These are phyloP conservation scores for Epichloe uncinata DNA, from an alignment of 2,329 filamentous ascomycete species.

Conservation along the genomic window DNA sequence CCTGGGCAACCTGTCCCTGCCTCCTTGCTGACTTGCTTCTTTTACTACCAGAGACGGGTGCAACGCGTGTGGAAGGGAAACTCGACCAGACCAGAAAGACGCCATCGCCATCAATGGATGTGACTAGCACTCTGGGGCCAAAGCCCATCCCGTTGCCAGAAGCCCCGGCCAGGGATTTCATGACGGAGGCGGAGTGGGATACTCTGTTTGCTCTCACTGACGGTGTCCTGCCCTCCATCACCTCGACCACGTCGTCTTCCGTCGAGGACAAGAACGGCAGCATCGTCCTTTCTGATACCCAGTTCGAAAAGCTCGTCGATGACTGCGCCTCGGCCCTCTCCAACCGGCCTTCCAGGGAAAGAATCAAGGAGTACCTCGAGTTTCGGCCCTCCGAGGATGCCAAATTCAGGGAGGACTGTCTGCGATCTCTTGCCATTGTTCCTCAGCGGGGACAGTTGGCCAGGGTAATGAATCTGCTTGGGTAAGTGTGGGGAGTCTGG, in stretches of 20 bases:
- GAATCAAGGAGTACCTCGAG: slow-evolving; percentile 38
- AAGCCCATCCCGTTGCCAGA: slow-evolving; percentile 13
- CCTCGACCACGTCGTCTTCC: slow-evolving; percentile 21
- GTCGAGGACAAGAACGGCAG: slow-evolving; percentile 21
- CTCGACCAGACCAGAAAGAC: too few relatives aligned
- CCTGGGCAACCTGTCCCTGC: background rate
- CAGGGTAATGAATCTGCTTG: slow-evolving; percentile 25
- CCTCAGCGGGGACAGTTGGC: slow-evolving; percentile 26
- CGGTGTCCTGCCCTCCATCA: slow-evolving; percentile 47
- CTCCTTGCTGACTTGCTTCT: background rate
- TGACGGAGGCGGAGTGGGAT: slow-evolving; percentile 38
- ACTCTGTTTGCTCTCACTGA: slow-evolving; percentile 42
- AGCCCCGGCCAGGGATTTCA: slow-evolving; percentile 21
- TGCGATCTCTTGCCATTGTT: slow-evolving; percentile 26
- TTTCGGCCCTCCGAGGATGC: slow-evolving; percentile 38
- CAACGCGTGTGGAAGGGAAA: too few relatives aligned
- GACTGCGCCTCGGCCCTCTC: slow-evolving; percentile 22
- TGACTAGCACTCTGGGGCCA: background rate
- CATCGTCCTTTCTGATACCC: slow-evolving; percentile 29
- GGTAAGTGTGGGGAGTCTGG: slow-evolving; percentile 24
- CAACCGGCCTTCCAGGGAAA: slow-evolving; percentile 26
- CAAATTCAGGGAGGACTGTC: slow-evolving; percentile 36
- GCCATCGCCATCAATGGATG: background rate
- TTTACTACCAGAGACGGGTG: too few relatives aligned
- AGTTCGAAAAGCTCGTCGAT: slow-evolving; percentile 34